phyloP scores from a whole-genome alignment of 305 asterid genomes.

The Withania somnifera region DNA sequence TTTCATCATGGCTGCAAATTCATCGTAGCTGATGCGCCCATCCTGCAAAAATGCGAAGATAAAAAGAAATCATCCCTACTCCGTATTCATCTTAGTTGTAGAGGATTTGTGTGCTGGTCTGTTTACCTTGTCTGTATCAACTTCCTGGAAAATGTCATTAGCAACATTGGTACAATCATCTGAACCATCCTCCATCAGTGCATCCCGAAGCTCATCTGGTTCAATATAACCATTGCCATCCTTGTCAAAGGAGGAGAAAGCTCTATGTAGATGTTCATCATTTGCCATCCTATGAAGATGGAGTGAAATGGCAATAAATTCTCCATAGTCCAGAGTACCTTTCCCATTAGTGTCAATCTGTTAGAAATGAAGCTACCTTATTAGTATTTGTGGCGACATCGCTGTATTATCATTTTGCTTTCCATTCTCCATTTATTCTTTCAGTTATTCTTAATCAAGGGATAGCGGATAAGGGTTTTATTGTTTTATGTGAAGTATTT shows the following conservation, averaged over 20 bases:
- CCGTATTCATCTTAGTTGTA: background rate
- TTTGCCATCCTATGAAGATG: slow-evolving; percentile 80
- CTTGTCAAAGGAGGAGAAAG: slow-evolving; percentile 80
- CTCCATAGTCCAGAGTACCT: slow-evolving; percentile 75
- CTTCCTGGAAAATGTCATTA: slow-evolving; percentile 89
- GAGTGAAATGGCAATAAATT: slow-evolving; percentile 75
- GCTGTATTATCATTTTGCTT: background rate
- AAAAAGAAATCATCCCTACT: background rate
- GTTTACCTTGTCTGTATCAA: slow-evolving; percentile 83
- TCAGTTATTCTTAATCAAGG: background rate
- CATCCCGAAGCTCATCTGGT: slow-evolving; percentile 67
- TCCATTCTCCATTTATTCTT: background rate
- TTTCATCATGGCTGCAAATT: slow-evolving; percentile 85
- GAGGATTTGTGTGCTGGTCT: background rate
- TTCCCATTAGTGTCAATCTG: slow-evolving; percentile 75
- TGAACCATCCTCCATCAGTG: slow-evolving; percentile 74
- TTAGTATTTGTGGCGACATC: background rate
- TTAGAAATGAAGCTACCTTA: background rate
- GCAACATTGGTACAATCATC: slow-evolving; percentile 67
- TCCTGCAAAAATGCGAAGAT: slow-evolving; percentile 32
- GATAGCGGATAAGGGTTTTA: background rate
- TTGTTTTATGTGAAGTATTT: background rate
- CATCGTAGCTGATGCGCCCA: slow-evolving; percentile 79
- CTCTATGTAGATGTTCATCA: slow-evolving; percentile 79
- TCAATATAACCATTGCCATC: slow-evolving; percentile 69